phyloP scores from a whole-genome alignment of 345 rosid genomes.

The Durio zibethinus region DNA sequence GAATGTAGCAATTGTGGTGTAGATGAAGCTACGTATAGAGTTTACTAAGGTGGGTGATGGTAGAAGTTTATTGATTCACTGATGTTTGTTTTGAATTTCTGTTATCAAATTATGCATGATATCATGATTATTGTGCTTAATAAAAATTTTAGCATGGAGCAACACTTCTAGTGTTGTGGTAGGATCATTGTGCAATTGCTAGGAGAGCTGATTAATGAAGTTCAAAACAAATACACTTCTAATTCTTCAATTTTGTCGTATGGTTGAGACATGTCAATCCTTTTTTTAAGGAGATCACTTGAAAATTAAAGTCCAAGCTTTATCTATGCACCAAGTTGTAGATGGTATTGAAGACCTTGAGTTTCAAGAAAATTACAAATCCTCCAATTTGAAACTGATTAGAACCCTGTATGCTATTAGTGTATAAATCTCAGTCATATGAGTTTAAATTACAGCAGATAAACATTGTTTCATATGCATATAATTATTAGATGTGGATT shows the following conservation, averaged over 20 bases:
- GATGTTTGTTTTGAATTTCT: not conserved
- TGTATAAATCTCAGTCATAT: not conserved
- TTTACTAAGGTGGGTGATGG: not conserved
- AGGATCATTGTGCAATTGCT: not conserved
- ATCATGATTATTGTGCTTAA: not conserved
- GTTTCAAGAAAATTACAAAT: not conserved
- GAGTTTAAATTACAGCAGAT: not conserved
- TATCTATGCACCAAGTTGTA: not conserved
- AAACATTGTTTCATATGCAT: not conserved
- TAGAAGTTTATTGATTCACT: not conserved
- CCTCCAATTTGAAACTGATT: not conserved
- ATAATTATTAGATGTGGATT: not conserved
- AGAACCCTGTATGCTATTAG: not conserved
- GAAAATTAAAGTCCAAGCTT: not conserved
- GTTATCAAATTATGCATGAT: not conserved
- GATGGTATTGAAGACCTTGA: not conserved
- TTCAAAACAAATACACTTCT: not conserved
- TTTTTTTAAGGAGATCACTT: not conserved
- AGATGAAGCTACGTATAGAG: not conserved
- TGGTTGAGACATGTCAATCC: not conserved
- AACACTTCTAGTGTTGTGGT: not conserved
- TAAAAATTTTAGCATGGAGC: not conserved
- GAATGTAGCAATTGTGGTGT: not conserved
- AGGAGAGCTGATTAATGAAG: not conserved
- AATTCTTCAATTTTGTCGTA: not conserved